These are phyloP conservation scores for Chloris gayana DNA, from an alignment of 176 grass and related monocot genomes.

Conservation along the genomic window DNA sequence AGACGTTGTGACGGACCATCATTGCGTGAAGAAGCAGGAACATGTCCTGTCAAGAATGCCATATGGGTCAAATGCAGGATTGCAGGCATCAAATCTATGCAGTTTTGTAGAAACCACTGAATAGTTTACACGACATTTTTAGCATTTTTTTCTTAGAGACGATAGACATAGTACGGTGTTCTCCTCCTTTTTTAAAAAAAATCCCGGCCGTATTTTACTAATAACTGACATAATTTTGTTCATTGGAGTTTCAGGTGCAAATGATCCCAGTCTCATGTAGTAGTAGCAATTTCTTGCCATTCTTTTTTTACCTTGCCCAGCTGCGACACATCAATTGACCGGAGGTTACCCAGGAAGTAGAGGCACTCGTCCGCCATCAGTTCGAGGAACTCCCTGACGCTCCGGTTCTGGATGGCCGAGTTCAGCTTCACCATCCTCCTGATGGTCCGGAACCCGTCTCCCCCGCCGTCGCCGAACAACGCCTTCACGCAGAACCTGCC, in stretches of 20 bases:
- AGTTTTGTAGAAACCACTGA: not conserved
- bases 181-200: no score
- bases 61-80: not conserved
- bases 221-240: not conserved
- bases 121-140: not conserved
- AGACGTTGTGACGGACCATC: constrained; percentile 59
- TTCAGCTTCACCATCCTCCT: constrained; percentile 59
- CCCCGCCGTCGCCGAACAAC: constrained; percentile 33
- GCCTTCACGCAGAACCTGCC: constrained; percentile 1
- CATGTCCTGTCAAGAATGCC: constrained; percentile 38
- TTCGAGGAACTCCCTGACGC: constrained; percentile 54
- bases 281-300: not conserved
- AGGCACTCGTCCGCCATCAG: constrained; percentile 61
- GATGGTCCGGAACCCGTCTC: constrained; percentile 43
- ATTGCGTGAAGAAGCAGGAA: constrained; percentile 44
- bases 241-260: not conserved
- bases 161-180: no score
- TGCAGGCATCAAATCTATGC: not conserved
- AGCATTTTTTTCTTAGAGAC: not conserved
- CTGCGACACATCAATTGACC: constrained; percentile 11
- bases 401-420: constrained; percentile 74
- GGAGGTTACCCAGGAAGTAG: constrained; percentile 32
- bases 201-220: no score
- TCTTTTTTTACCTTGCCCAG: constrained; percentile 54
- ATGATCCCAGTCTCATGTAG: not conserved